These are phyloP conservation scores for Pholiota microspora DNA, from an alignment of 768 basidiomycete genomes.

Conservation along the genomic window DNA sequence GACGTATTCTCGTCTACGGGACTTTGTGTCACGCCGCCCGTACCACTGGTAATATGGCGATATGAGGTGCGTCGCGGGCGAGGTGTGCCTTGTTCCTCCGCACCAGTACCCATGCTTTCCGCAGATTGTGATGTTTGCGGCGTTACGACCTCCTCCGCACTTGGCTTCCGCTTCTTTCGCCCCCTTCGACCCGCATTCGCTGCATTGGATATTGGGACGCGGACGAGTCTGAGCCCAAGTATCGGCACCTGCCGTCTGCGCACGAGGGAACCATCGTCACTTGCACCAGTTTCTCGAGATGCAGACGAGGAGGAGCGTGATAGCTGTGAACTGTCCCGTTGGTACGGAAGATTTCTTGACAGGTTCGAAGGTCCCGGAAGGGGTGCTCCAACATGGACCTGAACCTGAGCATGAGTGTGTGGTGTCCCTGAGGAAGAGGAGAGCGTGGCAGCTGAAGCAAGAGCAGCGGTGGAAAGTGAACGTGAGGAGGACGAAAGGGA, in stretches of 20 bases:
- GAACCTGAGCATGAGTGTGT: slow-evolving; percentile 14
- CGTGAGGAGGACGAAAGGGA: slow-evolving; percentile 17
- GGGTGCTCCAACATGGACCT: slow-evolving; percentile 15
- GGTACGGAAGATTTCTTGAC: slow-evolving; percentile 10
- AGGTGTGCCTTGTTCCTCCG: not conserved
- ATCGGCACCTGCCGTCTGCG: slow-evolving; percentile 10
- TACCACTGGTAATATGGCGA: not conserved
- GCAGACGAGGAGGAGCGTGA: slow-evolving; percentile 4
- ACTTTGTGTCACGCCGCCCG: not conserved
- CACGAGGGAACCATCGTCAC: slow-evolving; percentile 2
- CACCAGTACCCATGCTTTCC: not conserved
- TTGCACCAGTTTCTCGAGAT: not conserved
- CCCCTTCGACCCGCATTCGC: slow-evolving; percentile 14
- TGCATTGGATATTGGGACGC: slow-evolving; percentile 12
- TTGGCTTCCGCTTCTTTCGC: slow-evolving; percentile 13
- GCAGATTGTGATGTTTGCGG: not conserved
- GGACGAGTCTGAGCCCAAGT: slow-evolving; percentile 25
- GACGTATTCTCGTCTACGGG: not conserved
- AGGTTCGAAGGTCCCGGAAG: slow-evolving; percentile 7
- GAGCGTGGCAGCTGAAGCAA: not conserved
- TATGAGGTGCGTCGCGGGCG: not conserved
- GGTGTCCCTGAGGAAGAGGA: slow-evolving; percentile 8
- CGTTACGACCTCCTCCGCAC: not conserved
- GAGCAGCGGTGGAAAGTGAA: slow-evolving; percentile 3
- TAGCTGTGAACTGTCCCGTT: slow-evolving; percentile 8